Evolutionary conservation across 805 yeast species (phyloP), one percentile per base, ranked within the genome.

Genomic region (Cyberlindnera japonica): DNA sequence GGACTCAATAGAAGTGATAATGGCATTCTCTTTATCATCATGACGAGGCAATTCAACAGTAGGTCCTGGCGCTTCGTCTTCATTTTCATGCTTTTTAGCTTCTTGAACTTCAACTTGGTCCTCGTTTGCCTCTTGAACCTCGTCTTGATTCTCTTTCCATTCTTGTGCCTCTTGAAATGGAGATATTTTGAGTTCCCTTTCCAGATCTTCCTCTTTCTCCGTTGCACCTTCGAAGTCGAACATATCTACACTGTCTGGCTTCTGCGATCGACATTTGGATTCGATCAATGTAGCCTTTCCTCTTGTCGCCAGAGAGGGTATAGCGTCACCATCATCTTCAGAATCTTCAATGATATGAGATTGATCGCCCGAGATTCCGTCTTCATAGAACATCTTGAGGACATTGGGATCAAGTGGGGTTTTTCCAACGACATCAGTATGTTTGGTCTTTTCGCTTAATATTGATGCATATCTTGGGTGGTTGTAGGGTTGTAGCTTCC

Each of bases 341-440:
- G 61, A 46, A 33, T 47, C 55, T 34, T 51, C 55, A 28, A 54
- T 45, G n/a, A 47, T 32, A 30, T 50, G n/a, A 2, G 53, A 36
- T 1, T 38, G 39, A 5, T 35, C 40, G 12, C 55, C 61, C 15
- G 35, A n/a, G 34, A 47, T 38, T 38, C 46, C 59, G 32, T 64
- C 65, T 57, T 75, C 75, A 34, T 48, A 55, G 37, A 57, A 57
- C 28, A 58, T 51, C 31, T 59, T 57, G 41, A 80, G 57, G 1
- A 69, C 73, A 2, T 53, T 54, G 3, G 60, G 55, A 27, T 71
- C 68, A 34, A 79, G 62, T 18, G 67, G 63, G 3, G 78, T 72
- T 40, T 67, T 66, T 2, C 86, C 87, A 18, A 81, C 63, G 3
- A 75, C 55, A n/a, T 70, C 66, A 12, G 71, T 67, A 33, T 74